Conservation (phyloP, 1,284 basidiomycete species). For the Cerrena zonata region DNA sequence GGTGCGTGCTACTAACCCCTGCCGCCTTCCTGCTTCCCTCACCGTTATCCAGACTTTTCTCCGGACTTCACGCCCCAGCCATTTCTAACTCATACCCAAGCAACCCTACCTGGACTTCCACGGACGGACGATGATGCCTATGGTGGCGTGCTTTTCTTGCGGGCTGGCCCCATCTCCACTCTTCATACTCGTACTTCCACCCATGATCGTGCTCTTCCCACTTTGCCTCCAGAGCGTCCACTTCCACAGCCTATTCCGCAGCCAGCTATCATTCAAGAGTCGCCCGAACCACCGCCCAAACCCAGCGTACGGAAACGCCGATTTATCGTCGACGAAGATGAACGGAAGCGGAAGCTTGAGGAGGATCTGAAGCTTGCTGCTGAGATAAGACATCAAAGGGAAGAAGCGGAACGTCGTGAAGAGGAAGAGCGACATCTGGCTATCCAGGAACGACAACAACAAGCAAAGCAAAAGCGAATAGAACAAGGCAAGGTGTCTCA, state of each 20-base stretch:
- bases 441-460: neutral
- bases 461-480: conserved; percentile 4
- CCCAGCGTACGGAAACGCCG: too few species aligned
- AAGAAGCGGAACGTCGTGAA: neutral
- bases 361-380: conserved; percentile 3
- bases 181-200: neutral
- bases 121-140: neutral
- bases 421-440: conserved; percentile 1
- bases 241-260: neutral
- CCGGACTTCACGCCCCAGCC: neutral
- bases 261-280: neutral
- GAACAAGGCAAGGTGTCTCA: neutral
- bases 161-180: neutral
- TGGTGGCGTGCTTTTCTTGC: neutral
- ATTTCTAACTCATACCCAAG: too few species aligned
- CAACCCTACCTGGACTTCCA: neutral
- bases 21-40: neutral
- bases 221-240: neutral
- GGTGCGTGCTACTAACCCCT: neutral
- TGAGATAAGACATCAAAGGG: neutral
- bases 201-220: neutral
- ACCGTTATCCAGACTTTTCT: neutral
- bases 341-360: neutral
- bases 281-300: neutral
- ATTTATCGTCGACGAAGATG: conserved; percentile 3